These are phyloP conservation scores for Chaetomiaceae sp. DNA, from an alignment of 2,329 filamentous ascomycete species.

Conservation along the genomic window DNA sequence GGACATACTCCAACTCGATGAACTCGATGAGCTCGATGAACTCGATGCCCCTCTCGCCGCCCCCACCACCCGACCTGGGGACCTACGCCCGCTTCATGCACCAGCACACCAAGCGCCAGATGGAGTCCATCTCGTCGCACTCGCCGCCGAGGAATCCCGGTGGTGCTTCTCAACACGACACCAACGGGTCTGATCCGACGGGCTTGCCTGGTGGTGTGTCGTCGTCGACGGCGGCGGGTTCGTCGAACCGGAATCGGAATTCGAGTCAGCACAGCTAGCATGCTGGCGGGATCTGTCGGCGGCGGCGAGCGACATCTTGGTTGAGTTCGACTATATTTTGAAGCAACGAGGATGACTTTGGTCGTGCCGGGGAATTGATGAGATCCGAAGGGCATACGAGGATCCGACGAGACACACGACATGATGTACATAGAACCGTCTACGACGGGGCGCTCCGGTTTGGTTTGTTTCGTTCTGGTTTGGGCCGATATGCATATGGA, in stretches of 20 bases:
- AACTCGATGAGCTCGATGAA: no score
- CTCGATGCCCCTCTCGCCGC: constrained; percentile 25
- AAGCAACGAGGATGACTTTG: not conserved
- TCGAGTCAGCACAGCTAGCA: constrained; percentile 21
- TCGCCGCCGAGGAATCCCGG: constrained; percentile 34
- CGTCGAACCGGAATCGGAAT: constrained; percentile 18
- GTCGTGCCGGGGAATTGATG: not conserved
- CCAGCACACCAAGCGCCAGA: constrained; percentile 61
- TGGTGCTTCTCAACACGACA: no score
- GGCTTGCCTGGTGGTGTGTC: constrained; percentile 29
- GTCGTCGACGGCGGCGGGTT: no score
- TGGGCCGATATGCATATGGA: not conserved
- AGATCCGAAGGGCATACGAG: not conserved
- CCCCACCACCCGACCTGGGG: constrained; percentile 29
- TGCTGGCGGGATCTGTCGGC: not conserved
- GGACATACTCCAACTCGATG: constrained; percentile 21
- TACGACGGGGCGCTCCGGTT: not conserved
- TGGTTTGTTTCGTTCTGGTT: no score
- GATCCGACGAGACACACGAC: constrained; percentile 8
- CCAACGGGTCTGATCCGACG: no score
- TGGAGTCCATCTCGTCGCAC: constrained; percentile 50
- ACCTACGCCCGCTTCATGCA: constrained; percentile 59
- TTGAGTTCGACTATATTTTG: not conserved
- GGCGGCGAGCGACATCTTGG: not conserved
- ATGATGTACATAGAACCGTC: not conserved